Percentiles rank a stretch among this genome's conserved stretches.
These are phyloP conservation scores for Claviceps digitariae DNA, from an alignment of 2,329 filamentous ascomycete species.

Conservation along the genomic window DNA sequence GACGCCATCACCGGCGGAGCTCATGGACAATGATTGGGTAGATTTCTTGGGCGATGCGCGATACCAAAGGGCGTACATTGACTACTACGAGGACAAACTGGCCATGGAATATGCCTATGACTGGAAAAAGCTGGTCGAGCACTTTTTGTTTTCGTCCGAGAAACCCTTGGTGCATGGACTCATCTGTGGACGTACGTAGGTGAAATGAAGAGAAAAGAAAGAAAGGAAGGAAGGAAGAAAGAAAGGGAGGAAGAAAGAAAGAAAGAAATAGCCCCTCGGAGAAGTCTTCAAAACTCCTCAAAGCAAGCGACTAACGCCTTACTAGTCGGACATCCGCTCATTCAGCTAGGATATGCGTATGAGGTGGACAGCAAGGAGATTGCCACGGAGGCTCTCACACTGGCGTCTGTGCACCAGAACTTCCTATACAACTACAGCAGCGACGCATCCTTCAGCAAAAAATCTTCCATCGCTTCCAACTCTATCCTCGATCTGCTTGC, in stretches of 20 bases:
- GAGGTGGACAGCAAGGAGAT: slow-evolving; percentile 77
- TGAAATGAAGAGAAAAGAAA: not conserved
- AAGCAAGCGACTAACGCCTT: slow-evolving; percentile 10
- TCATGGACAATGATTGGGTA: slow-evolving; percentile 73
- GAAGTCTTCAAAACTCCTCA: not conserved
- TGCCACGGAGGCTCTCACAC: slow-evolving; percentile 73
- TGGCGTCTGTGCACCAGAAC: slow-evolving; percentile 47
- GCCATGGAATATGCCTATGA: slow-evolving; percentile 62
- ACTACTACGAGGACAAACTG: slow-evolving; percentile 90
- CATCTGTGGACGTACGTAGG: slow-evolving; percentile 56
- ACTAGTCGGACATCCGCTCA: slow-evolving; percentile 76
- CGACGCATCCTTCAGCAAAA: slow-evolving; percentile 54
- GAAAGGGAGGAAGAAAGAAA: not conserved
- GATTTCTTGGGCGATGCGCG: slow-evolving; percentile 65
- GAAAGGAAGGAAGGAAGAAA: not conserved
- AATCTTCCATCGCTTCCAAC: slow-evolving; percentile 43
- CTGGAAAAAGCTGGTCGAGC: slow-evolving; percentile 63
- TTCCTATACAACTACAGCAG: slow-evolving; percentile 57
- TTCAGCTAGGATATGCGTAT: slow-evolving; percentile 87
- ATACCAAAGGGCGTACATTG: slow-evolving; percentile 82
- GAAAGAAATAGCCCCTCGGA: not conserved
- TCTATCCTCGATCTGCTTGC: slow-evolving; percentile 58
- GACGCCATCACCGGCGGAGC: slow-evolving; percentile 72
- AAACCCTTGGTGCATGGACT: slow-evolving; percentile 71
- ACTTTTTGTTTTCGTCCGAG: slow-evolving; percentile 63